Evolutionary conservation across 768 basidiomycete species (phyloP).

Genomic region (Mycena polygramma): DNA sequence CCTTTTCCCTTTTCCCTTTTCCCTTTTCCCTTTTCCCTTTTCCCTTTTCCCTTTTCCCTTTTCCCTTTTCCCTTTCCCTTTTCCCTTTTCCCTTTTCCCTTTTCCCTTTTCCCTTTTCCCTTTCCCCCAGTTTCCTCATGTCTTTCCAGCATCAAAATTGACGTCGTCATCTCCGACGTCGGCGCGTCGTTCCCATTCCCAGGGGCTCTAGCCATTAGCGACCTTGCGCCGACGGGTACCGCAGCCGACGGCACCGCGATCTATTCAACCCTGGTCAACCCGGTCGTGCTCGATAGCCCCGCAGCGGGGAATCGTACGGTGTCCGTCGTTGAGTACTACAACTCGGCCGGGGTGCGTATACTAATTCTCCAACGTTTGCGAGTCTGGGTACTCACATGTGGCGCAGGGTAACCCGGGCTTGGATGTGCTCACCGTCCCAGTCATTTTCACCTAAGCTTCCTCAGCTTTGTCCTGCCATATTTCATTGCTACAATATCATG

Average conservation of each 20-base stretch:
- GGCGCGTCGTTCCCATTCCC: slow-evolving; percentile 13
- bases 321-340: slow-evolving; percentile 17
- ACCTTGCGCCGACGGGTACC: slow-evolving; percentile 11
- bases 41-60: too few relatives aligned
- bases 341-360: slow-evolving; percentile 15
- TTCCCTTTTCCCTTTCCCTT: too few relatives aligned
- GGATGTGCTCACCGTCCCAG: slow-evolving; percentile 13
- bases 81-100: too few relatives aligned
- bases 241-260: slow-evolving; percentile 12
- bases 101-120: not conserved
- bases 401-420: slow-evolving; percentile 13
- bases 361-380: not conserved
- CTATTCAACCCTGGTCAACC: slow-evolving; percentile 6
- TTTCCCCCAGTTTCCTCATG: slow-evolving; percentile 1
- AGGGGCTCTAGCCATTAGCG: slow-evolving; percentile 9
- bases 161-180: slow-evolving; percentile 15
- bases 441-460: slow-evolving; percentile 8
- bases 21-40: too few relatives aligned
- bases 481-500: too few relatives aligned
- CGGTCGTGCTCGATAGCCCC: slow-evolving; percentile 9
- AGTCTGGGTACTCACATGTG: not conserved
- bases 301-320: slow-evolving; percentile 3
- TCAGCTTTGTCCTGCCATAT: not conserved
- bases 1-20: too few relatives aligned
- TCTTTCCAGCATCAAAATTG: slow-evolving; percentile 9